These are phyloP conservation scores for Bauhinia variegata DNA, from an alignment of 306 rosid species.

Conservation along the genomic window DNA sequence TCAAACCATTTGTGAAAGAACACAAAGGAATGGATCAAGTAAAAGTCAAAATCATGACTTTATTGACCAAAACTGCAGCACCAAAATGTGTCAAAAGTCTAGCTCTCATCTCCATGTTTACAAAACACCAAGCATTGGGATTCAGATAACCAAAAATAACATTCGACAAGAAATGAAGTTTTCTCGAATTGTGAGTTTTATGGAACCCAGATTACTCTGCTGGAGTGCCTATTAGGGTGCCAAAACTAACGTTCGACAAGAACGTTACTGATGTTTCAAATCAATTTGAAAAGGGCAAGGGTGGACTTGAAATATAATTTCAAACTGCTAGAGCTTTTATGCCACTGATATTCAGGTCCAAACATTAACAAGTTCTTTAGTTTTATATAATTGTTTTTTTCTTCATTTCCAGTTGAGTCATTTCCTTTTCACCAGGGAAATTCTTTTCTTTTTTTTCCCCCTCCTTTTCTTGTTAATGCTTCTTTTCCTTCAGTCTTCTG, in stretches of 20 bases:
- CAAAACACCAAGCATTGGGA: neutral
- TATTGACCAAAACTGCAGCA: neutral
- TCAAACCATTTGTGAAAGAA: slow-evolving; percentile 2
- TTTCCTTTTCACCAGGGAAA: too few species aligned
- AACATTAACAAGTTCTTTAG: too few species aligned
- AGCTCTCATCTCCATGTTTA: neutral
- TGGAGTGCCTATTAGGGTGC: too few species aligned
- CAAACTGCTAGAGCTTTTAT: neutral
- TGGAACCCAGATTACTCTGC: too few species aligned
- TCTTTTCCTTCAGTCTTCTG: slow-evolving; percentile 13
- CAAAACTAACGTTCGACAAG: too few species aligned
- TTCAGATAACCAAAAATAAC: neutral
- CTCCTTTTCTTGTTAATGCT: neutral
- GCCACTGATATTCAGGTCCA: neutral
- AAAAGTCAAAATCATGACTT: neutral
- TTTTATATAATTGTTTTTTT: neutral
- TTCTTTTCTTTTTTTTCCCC: slow-evolving; percentile 9
- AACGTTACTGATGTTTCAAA: neutral
- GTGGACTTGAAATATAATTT: neutral
- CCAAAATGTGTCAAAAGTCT: neutral
- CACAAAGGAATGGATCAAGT: neutral
- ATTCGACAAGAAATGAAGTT: neutral
- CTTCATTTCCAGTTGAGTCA: neutral
- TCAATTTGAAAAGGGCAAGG: neutral
- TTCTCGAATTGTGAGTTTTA: neutral